Base-by-base conservation (phyloP, 805 yeast genomes). In the Yarrowia sp. region DNA sequence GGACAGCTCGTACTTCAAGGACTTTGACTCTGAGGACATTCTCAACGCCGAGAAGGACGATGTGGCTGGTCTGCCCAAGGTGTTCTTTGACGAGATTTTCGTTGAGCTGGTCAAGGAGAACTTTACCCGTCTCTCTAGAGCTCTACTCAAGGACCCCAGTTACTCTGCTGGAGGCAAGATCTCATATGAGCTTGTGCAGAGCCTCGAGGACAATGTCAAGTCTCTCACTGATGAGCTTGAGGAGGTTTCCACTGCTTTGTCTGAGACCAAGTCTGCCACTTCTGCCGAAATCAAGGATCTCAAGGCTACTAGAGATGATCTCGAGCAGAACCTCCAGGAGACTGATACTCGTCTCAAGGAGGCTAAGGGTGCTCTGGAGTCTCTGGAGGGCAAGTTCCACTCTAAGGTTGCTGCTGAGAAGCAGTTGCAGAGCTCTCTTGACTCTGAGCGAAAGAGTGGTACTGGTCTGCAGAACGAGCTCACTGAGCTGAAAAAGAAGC, bases 41-140 rank as follows among this genome's bases (percentile, higher is more conserved):
- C 74, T 83, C 28, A 77, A 79, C 15, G 83, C 86, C 1, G 79
- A 79, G 4, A 81, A 83, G 67, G 97, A 91, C 72, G 87, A 85
- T 1, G 86, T 96, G 1, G 64, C 51, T 6, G 99, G 99, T 1
- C 80, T 93, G 45, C 99, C 98, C 0, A 84, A 85, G 66, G 88
- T 93, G 1, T 91, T 83, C 70, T 88, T 95, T 71, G 87, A 86
- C 66, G 73, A 82, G 0, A 75, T 80, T 2, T 90, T 90, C 72
- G 85, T 89, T 3, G 78, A 77, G 3, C 76, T 92, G 61, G 77
- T 95, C 47, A 86, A 85, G 67, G 95, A 88, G 1, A 88, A 90
- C 70, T 84, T 82, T 67, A 75, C 80, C 35, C 80, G 97, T 66
- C 84, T 95, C 32, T 83, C 82, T 67, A 81, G 86, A 50, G 87